These are phyloP conservation scores for Stagonosporopsis chrysanthemi DNA, from an alignment of 2,329 filamentous ascomycete species.

Conservation along the genomic window DNA sequence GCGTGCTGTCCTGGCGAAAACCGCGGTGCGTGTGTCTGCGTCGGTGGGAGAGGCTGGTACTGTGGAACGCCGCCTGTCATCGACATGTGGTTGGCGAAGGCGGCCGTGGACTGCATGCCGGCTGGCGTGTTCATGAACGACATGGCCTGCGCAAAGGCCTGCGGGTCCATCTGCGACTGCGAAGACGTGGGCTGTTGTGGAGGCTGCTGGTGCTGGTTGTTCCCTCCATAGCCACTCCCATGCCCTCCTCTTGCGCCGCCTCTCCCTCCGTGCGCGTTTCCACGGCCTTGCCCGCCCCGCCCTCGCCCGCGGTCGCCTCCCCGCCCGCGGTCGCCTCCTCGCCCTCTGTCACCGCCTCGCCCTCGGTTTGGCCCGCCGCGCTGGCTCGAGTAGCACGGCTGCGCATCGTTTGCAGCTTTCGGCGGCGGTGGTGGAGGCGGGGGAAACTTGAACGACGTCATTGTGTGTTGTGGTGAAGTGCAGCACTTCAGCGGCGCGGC, in stretches of 20 bases:
- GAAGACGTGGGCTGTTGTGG: constrained; percentile 4
- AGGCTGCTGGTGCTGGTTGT: constrained; percentile 6
- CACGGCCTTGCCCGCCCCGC: constrained; percentile 33
- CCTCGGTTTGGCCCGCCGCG: constrained; percentile 40
- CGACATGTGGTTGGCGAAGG: constrained; percentile 25
- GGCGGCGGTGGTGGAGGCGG: constrained; percentile 56
- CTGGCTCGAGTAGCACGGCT: constrained; percentile 37
- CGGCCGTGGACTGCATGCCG: constrained; percentile 39
- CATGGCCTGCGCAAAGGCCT: constrained; percentile 39
- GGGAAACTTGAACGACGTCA: constrained; percentile 55
- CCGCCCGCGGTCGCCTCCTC: constrained; percentile 38
- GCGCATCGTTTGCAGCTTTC: constrained; percentile 41
- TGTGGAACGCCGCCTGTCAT: constrained; percentile 5
- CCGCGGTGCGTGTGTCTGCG: constrained; percentile 20
- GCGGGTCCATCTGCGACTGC: constrained; percentile 30
- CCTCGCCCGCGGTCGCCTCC: constrained; percentile 29
- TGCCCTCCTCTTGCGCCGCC: constrained; percentile 33
- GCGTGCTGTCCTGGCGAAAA: constrained; percentile 29
- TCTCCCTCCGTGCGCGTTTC: constrained; percentile 25
- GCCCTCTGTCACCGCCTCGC: constrained; percentile 40
- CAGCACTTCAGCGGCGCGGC: constrained; percentile 2
- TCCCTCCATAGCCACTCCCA: constrained; percentile 26
- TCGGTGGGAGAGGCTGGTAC: constrained; percentile 6
- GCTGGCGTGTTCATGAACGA: constrained; percentile 41
- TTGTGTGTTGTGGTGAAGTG: constrained; percentile 20